phyloP scores from a whole-genome alignment of 805 yeast species.

The Candida jianshihensis region DNA sequence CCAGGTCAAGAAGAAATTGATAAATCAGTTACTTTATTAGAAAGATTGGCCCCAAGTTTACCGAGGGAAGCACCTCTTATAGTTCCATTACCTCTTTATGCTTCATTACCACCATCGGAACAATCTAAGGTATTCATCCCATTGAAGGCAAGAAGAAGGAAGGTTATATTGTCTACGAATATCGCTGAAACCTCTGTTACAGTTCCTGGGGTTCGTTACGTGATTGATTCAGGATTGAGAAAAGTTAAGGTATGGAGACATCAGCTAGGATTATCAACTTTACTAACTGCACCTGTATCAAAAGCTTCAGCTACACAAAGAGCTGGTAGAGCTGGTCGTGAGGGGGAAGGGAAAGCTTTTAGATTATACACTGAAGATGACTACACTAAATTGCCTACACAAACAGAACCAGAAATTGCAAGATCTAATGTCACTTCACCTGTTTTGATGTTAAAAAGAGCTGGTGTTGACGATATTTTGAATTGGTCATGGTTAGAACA shows the following conservation, averaged over 20 bases:
- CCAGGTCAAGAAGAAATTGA: slow-evolving; percentile 99
- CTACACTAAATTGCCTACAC: slow-evolving; percentile 54
- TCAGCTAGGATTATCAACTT: slow-evolving; percentile 84
- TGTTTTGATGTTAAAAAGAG: slow-evolving; percentile 71
- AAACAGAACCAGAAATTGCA: slow-evolving; percentile 90
- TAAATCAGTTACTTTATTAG: slow-evolving; percentile 59
- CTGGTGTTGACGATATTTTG: slow-evolving; percentile 76
- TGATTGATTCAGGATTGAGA: slow-evolving; percentile 85
- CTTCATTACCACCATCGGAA: slow-evolving; percentile 81
- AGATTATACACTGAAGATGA: slow-evolving; percentile 74
- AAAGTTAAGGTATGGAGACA: slow-evolving; percentile 95
- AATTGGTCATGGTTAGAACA: slow-evolving; percentile 91
- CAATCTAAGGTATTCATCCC: slow-evolving; percentile 77
- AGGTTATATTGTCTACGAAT: slow-evolving; percentile 87
- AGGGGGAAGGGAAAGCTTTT: slow-evolving; percentile 82
- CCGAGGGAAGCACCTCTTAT: slow-evolving; percentile 72
- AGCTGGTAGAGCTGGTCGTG: slow-evolving; percentile 99
- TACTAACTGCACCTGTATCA: slow-evolving; percentile 86
- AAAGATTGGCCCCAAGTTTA: slow-evolving; percentile 52
- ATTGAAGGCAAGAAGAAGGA: slow-evolving; percentile 60
- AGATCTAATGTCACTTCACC: slow-evolving; percentile 84
- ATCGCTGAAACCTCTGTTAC: slow-evolving; percentile 98
- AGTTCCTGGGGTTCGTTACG: slow-evolving; percentile 89
- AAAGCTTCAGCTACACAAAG: slow-evolving; percentile 93
- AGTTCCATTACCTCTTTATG: slow-evolving; percentile 81